Evolutionary conservation across 2,329 filamentous ascomycete genomes (phyloP).

Genomic region (Thielaviopsis punctulata): DNA sequence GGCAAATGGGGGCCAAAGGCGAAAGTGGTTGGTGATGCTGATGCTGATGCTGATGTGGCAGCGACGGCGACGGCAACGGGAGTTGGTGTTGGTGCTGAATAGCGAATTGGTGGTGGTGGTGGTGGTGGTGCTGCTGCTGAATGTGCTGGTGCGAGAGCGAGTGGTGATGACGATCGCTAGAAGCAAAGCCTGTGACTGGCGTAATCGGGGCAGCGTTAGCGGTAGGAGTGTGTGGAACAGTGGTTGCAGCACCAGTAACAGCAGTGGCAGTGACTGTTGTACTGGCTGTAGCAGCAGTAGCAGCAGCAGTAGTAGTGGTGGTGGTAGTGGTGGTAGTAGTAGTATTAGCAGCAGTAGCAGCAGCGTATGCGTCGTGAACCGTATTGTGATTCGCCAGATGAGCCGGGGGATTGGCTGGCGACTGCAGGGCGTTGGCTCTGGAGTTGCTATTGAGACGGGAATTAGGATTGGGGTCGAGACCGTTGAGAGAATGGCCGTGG

Average conservation of each 20-base stretch:
- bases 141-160: conserved; percentile 46
- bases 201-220: not conserved
- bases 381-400: conserved; percentile 2
- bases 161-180: conserved; percentile 4
- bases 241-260: not conserved
- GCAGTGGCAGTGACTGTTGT: not conserved
- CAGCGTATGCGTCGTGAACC: conserved; percentile 4
- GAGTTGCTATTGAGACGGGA: too few species aligned
- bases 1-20: not conserved
- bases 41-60: conserved; percentile 1
- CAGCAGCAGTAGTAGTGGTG: not conserved
- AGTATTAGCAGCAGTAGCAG: not conserved
- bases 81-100: conserved; percentile 2
- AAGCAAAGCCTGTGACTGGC: not conserved
- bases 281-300: not conserved
- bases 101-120: conserved; percentile 18
- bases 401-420: conserved; percentile 3
- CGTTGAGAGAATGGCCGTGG: not conserved
- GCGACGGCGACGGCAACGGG: conserved; percentile 4
- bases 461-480: not conserved
- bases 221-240: not conserved
- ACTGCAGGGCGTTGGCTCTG: conserved; percentile 1
- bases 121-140: conserved; percentile 26
- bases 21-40: conserved; percentile 1
- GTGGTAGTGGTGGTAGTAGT: not conserved